phyloP scores from a whole-genome alignment of 2,329 filamentous ascomycete genomes.

The Beauveria australis region DNA sequence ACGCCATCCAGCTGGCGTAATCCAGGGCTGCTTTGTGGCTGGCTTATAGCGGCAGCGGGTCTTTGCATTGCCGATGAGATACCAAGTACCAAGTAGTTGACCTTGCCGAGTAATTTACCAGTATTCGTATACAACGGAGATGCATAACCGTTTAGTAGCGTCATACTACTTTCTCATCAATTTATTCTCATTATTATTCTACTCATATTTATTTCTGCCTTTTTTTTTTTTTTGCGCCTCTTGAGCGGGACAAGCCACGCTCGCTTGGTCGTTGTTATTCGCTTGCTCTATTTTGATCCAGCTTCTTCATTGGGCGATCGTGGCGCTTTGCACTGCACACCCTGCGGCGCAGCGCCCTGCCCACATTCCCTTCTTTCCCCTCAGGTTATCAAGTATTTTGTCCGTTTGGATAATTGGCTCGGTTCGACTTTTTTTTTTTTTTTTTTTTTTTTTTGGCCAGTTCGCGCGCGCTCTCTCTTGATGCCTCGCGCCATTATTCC shows the following conservation, averaged over 20 bases:
- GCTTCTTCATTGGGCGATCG: constrained; percentile 6
- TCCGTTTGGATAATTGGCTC: neutral
- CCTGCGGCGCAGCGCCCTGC: neutral
- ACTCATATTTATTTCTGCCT: neutral
- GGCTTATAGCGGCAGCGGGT: neutral
- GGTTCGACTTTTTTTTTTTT: neutral
- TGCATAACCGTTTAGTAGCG: neutral
- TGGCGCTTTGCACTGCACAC: neutral
- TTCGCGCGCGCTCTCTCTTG: neutral
- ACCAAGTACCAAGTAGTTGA: no score
- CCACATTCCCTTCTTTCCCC: neutral
- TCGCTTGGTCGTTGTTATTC: neutral
- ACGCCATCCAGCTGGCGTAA: neutral
- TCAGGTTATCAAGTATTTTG: neutral
- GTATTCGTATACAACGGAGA: no score
- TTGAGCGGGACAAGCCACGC: neutral
- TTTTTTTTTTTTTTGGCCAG: no score
- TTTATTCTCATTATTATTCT: neutral
- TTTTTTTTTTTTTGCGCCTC: neutral
- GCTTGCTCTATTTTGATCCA: neutral
- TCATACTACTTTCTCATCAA: neutral
- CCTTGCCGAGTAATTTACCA: no score
- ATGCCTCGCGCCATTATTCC: neutral
- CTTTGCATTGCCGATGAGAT: neutral
- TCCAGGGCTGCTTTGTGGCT: neutral